Evolutionary conservation across 1,284 basidiomycete genomes (phyloP), one percentile per base, ranked within the genome.

Genomic region (Athelia sp.): DNA sequence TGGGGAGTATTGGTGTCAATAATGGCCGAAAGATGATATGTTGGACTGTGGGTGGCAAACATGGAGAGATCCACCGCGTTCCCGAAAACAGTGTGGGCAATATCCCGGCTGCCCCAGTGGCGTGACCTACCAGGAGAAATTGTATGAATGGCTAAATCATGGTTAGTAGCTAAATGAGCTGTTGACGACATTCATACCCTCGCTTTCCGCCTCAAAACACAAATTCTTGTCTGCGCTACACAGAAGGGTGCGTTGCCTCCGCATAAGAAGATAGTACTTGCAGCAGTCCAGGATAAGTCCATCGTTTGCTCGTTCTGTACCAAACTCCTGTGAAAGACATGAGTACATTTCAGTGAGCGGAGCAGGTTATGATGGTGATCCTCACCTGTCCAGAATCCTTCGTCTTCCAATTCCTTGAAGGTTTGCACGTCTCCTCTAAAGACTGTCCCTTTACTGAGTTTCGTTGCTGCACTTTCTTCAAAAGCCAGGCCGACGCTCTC

Each of bases 221-320:
- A 90, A 63, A 56, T 84, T 83, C 43, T 77, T 81, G 61, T 90
- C 87, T 45, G 71, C 75, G 49, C 81, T 87, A 59, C 81, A 79
- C 38, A 89, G 58, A 47, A 76, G 60, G 11, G 76, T 79, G 47
- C 58, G 67, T 42, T 67, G 62, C 49, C 54, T 62, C 42, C 61
- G 66, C 21, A 56, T 51, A 15, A 44, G 56, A 18, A 43, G 48
- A 58, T 83, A 87, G 61, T 79, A 85, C 54, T 73, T 64, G 58
- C 81, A 85, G 56, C 87, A 90, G 60, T 89, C 87, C 40, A 85
- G 65, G 56, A 90, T 88, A 24, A 82, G 64, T 45, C 73, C 71
- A 58, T 90, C 87, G 56, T 87, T 88, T 47, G 59, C 62, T 55
- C 73, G 69, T 50, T 73, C 72, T 31, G 47, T 52, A 17, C 55